A percentile compares a stretch with the other conserved stretches of the same genome.
These are phyloP conservation scores for Lactifluus pinguis DNA, from an alignment of 768 basidiomycete species.

Conservation along the genomic window DNA sequence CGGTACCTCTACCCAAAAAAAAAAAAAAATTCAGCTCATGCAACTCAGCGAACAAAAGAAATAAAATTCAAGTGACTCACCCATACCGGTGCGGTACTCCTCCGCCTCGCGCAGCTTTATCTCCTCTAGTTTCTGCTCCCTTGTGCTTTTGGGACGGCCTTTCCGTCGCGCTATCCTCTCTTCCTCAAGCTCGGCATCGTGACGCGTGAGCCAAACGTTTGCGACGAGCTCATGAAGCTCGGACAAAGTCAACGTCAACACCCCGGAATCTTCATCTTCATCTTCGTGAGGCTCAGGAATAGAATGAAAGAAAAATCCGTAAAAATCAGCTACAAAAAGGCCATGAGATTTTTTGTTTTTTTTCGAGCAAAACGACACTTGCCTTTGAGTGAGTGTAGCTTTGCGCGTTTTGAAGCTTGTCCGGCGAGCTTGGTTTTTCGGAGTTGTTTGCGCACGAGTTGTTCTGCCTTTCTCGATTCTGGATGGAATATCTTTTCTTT, in stretches of 20 bases:
- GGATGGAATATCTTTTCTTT: slow-evolving; percentile 81
- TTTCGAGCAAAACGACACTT: slow-evolving; percentile 9
- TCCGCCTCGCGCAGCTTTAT: slow-evolving; percentile 59
- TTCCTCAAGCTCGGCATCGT: slow-evolving; percentile 53
- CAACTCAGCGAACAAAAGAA: not conserved
- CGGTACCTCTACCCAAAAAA: slow-evolving; percentile 47
- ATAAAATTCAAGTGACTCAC: slow-evolving; percentile 33
- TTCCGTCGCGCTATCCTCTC: slow-evolving; percentile 56
- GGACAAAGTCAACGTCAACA: slow-evolving; percentile 49
- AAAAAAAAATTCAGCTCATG: not conserved
- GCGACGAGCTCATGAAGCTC: slow-evolving; percentile 57
- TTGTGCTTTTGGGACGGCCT: slow-evolving; percentile 66
- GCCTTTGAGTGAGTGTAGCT: slow-evolving; percentile 52
- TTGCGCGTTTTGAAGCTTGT: slow-evolving; percentile 43
- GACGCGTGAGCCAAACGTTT: slow-evolving; percentile 66
- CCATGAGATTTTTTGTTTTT: not conserved
- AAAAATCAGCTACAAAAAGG: slow-evolving; percentile 46
- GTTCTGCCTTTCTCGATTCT: slow-evolving; percentile 73
- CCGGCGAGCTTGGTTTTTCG: slow-evolving; percentile 61
- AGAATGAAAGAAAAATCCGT: slow-evolving; percentile 67
- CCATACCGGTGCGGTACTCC: slow-evolving; percentile 72
- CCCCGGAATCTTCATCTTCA: not conserved
- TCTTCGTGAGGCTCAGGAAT: slow-evolving; percentile 41
- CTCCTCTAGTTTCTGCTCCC: slow-evolving; percentile 61
- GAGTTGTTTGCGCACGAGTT: slow-evolving; percentile 55